Evolutionary conservation across 352 stramenopile genomes (phyloP).

Genomic region (Vaucheria bursata): DNA sequence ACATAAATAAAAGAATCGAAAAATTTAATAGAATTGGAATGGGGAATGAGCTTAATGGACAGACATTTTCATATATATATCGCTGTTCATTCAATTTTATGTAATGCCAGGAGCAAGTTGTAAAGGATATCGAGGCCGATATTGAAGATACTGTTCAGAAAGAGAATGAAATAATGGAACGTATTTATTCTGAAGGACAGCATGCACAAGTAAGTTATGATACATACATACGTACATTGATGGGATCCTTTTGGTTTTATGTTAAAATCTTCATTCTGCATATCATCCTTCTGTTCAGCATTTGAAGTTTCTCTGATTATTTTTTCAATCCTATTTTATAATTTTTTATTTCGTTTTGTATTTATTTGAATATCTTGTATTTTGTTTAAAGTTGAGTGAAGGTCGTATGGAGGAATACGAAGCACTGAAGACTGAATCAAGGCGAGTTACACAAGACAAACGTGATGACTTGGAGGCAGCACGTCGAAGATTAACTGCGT

Average conservation of each 20-base stretch:
- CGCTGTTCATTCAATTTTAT: neutral
- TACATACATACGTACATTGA: neutral
- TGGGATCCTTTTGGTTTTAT: neutral
- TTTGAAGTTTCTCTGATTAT: no score
- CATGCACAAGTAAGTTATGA: neutral
- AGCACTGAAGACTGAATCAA: conserved; percentile 28
- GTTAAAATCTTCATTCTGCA: neutral
- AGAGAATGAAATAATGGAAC: neutral
- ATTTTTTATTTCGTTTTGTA: neutral
- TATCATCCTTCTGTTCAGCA: no score
- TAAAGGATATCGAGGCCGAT: neutral
- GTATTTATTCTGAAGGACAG: conserved; percentile 2
- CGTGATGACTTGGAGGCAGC: neutral
- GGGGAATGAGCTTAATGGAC: no score
- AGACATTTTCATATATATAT: no score
- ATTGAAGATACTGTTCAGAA: neutral
- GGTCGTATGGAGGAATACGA: conserved; percentile 27
- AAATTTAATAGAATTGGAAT: neutral
- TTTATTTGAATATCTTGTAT: neutral
- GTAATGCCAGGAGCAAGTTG: neutral
- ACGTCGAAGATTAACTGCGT: neutral
- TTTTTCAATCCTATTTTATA: neutral
- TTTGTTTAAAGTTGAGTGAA: neutral
- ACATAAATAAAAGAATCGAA: neutral
- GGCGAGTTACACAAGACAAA: conserved; percentile 9